These are phyloP conservation scores for Knufia fluminis DNA, from an alignment of 2,329 filamentous ascomycete genomes.

Conservation along the genomic window DNA sequence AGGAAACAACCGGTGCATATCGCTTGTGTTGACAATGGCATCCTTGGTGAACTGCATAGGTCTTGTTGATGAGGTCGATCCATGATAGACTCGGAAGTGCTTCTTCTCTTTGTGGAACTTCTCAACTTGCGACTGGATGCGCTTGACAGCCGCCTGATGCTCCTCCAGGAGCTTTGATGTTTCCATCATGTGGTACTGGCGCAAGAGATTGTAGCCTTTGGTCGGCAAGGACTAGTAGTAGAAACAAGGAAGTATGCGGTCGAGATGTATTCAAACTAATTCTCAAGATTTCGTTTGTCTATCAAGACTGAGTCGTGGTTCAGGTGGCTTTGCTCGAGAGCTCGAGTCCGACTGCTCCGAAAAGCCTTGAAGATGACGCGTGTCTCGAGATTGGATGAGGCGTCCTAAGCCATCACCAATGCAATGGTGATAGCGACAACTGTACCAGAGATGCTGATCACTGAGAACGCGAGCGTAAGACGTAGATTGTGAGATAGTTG, in stretches of 20 bases:
- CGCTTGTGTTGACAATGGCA: constrained; percentile 21
- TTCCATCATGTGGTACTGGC: background rate
- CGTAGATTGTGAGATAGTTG: too few species aligned
- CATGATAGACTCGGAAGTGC: constrained; percentile 68
- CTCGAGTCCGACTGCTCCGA: background rate
- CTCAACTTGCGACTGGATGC: constrained; percentile 38
- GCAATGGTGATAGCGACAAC: too few species aligned
- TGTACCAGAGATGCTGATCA: too few species aligned
- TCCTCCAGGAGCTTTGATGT: constrained; percentile 9
- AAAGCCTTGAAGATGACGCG: constrained; percentile 1
- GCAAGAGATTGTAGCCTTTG: too few species aligned
- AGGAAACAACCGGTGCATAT: constrained; percentile 16
- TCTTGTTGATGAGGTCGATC: constrained; percentile 67
- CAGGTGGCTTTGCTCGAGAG: background rate
- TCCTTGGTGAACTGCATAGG: constrained; percentile 37
- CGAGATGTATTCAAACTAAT: too few species aligned
- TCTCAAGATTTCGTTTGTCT: too few species aligned
- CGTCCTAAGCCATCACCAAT: background rate
- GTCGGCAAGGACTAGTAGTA: too few species aligned
- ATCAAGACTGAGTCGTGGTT: background rate
- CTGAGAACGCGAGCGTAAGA: too few species aligned
- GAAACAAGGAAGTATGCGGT: too few species aligned
- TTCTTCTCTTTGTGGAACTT: constrained; percentile 41
- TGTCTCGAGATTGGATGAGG: background rate
- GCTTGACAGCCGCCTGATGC: constrained; percentile 36